These are phyloP conservation scores for Pyrenochaeta sp. DNA, from an alignment of 2,329 filamentous ascomycete genomes.

Conservation along the genomic window DNA sequence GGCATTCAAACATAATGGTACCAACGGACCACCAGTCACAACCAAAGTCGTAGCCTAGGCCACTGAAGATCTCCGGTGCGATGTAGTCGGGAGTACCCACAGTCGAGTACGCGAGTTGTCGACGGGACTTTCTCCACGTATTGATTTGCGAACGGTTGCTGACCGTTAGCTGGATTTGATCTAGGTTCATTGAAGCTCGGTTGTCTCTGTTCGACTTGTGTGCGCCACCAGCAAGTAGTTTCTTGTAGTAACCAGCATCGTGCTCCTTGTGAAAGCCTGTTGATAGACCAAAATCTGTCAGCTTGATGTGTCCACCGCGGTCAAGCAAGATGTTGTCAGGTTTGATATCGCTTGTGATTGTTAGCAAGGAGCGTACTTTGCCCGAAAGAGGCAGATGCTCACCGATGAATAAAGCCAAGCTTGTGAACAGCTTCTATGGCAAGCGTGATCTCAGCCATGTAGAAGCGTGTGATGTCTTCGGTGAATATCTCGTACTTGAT, in stretches of 20 bases:
- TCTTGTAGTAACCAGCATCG: constrained; percentile 98
- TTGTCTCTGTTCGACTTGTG: constrained; percentile 65
- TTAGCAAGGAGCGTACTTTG: constrained; percentile 24
- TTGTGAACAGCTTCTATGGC: constrained; percentile 99
- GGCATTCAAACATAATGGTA: constrained; percentile 99
- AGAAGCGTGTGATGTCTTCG: constrained; percentile 97
- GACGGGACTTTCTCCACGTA: constrained; percentile 95
- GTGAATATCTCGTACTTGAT: constrained; percentile 99
- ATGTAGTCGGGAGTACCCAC: constrained; percentile 99
- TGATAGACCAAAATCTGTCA: constrained; percentile 97
- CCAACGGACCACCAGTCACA: constrained; percentile 99
- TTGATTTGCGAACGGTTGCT: constrained; percentile 98
- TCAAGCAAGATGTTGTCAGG: constrained; percentile 98
- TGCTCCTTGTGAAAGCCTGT: constrained; percentile 98
- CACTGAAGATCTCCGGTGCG: constrained; percentile 96
- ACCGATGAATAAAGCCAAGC: constrained; percentile 98
- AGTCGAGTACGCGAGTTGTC: constrained; percentile 96
- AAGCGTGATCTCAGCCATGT: constrained; percentile 97
- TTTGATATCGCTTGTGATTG: constrained; percentile 83
- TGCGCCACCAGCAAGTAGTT: constrained; percentile 78
- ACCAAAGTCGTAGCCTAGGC: constrained; percentile 93
- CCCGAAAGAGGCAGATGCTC: constrained; percentile 44
- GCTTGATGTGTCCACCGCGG: constrained; percentile 93
- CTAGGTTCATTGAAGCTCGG: constrained; percentile 91
- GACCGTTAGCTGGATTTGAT: constrained; percentile 97